Evolutionary conservation across 2,329 filamentous ascomycete genomes (phyloP), one percentile per base, ranked within the genome.

Genomic region (Fusarium fracticaudum): DNA sequence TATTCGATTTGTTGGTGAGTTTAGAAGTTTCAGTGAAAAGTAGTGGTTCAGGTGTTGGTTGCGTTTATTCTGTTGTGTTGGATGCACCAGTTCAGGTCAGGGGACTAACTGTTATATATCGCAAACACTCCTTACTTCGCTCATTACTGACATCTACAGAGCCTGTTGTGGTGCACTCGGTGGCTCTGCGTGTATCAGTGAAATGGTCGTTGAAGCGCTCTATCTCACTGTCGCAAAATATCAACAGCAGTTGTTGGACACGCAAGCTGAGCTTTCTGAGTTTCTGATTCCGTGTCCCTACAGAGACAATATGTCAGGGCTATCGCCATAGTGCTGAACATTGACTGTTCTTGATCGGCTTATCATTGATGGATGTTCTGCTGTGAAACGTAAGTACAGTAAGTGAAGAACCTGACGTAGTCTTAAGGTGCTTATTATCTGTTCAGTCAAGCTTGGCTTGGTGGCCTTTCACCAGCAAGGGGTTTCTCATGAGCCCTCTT

Each of bases 41-140:
- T 3, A 6, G n/a, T 5, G 14, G 14, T n/a, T 29, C 3, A 2
- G 7, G 13, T 26, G n/a, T 26, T 37, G 5, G 1, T 35, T 15
- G 9, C 10, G 24, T 40, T 26, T 18, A 3, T 37, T 18, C 10
- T 38, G 18, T 22, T 54, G 51, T 29, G 6, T 20, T 40, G 4
- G 51, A 13, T 1, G 18, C 5, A 4, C 14, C 24, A 31, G 24
- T 41, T 14, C 15, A 13, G 15, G 24, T 14, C 20, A 14, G 1
- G 24, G 24, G 2, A 29, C 14, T 40, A 35, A 41, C 20, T n/a
- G 20, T 22, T 40, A 41, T 55, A n/a, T 41, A 55, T n/a, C 35
- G 14, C 14, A 1, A 54, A 40, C 0, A 13, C 35, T 40, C 24
- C 14, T 29, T 29, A 11, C 35, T 18, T 40, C 15, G 14, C 35